Evolutionary conservation across 192 early-diverging fungal species (phyloP), one percentile per base, ranked within the genome.

Genomic region (Gamsiella multidivaricata): DNA sequence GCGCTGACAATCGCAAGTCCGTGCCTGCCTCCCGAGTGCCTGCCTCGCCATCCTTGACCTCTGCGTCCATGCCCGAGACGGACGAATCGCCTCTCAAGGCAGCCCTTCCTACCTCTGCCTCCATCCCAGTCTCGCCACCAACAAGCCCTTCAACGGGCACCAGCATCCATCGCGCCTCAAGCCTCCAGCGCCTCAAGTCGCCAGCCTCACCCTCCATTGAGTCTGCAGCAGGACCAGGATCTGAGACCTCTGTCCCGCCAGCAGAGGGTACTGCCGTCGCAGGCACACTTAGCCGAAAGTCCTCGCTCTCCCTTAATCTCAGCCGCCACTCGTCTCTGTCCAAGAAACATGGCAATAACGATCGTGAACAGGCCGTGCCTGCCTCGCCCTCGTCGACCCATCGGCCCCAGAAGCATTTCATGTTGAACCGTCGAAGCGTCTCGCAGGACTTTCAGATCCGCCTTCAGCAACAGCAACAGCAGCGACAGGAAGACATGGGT

Each of bases 401-500:
- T 50, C 52, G 55, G 25, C 64, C 64, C 3, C 58, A 56, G 18
- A 59, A 59, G 22, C 73, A 76, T 50, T 58, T 76, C 43, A 76
- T 76, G 73, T 26, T 76, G 26, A 67, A 76, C 45, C 73, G 73
- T 17, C 57, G 65, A 15, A 67, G 64, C 26, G 54, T 45, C 12
- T 76, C 73, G 6, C 73, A 76, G 53, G 73, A 76, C 31, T 76
- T 76, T 34, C 65, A 66, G 29, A 14, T 68, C 17, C 65, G 65
- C 14, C 46, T 67, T 49, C 73, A 71, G 31, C 72, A 66, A 12
- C 71, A 75, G 28, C 73, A n/a, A n/a, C n/a, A 67, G 31, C 73
- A 76, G 57, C 64, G 53, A 5, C 65, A 68, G 37, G 65, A 76
- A 4, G 65, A 76, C 5, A 22, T 68, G 25, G 73, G 57, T n/a